A percentile compares a stretch with the other conserved stretches of the same genome.
phyloP scores from a whole-genome alignment of 306 rosid genomes.

The Cucurbita moschata region DNA sequence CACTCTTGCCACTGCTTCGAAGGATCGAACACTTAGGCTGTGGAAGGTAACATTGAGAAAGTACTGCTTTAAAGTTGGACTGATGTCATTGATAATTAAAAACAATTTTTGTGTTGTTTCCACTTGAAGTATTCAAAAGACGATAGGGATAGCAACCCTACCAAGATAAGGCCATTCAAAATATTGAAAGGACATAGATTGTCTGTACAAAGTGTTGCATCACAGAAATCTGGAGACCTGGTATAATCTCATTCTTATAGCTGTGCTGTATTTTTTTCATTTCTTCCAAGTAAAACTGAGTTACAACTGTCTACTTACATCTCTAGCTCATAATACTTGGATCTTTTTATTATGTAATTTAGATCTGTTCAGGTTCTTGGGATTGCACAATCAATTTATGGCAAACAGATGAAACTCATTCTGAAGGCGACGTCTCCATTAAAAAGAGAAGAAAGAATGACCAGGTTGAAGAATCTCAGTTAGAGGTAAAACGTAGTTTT shows the following conservation, averaged over 20 bases:
- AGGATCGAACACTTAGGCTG: conserved; percentile 71
- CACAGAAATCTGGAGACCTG: conserved; percentile 59
- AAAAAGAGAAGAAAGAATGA: conserved; percentile 63
- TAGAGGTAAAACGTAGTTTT: conserved; percentile 43
- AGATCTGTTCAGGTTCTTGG: conserved; percentile 97
- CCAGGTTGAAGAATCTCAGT: conserved; percentile 45
- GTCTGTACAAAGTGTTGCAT: conserved; percentile 68
- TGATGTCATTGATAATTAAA: conserved; percentile 4
- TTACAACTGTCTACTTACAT: neutral
- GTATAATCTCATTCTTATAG: conserved; percentile 13
- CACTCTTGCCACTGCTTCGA: conserved; percentile 69
- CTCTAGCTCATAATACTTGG: neutral
- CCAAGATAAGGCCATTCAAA: conserved; percentile 53
- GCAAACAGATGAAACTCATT: conserved; percentile 37
- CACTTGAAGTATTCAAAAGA: conserved; percentile 37
- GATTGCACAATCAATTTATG: conserved; percentile 76
- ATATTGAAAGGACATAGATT: conserved; percentile 63
- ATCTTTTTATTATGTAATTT: conserved; percentile 5
- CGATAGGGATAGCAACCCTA: conserved; percentile 27
- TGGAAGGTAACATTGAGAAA: conserved; percentile 60
- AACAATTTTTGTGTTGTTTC: conserved; percentile 8
- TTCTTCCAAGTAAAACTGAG: neutral
- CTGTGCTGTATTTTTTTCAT: neutral
- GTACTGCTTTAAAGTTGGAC: neutral
- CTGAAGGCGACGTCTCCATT: conserved; percentile 46